Percentiles rank a stretch among this genome's conserved stretches.
These are phyloP conservation scores for Mucor circinelloides DNA, from an alignment of 371 early-diverging fungal genomes.

Conservation along the genomic window DNA sequence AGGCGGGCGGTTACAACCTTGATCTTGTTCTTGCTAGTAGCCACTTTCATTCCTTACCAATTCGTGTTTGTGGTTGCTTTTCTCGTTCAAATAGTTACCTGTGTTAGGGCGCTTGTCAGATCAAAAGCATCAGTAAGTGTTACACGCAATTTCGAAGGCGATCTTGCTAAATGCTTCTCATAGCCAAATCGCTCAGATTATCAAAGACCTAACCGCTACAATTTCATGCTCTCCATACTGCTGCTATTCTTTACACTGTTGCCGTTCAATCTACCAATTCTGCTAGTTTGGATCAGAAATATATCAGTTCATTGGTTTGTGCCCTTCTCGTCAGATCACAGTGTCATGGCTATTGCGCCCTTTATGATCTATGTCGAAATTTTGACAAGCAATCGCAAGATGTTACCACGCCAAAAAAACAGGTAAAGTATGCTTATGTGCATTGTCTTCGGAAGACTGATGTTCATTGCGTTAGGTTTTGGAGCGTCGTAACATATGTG, in stretches of 20 bases:
- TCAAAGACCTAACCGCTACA: conserved; percentile 53
- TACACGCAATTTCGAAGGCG: not conserved
- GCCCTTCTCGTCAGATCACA: conserved; percentile 64
- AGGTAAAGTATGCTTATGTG: conserved; percentile 35
- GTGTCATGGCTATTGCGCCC: conserved; percentile 58
- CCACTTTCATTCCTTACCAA: conserved; percentile 80
- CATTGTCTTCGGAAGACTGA: not conserved
- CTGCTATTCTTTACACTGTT: conserved; percentile 60
- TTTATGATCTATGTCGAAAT: conserved; percentile 60
- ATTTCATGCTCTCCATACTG: conserved; percentile 62
- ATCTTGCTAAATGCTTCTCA: not conserved
- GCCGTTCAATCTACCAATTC: conserved; percentile 60
- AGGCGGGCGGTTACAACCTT: conserved; percentile 60
- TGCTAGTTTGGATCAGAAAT: conserved; percentile 69
- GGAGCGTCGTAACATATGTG: conserved; percentile 33
- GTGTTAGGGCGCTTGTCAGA: conserved; percentile 56
- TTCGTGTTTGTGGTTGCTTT: conserved; percentile 81
- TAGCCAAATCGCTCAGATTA: conserved; percentile 15
- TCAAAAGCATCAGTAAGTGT: conserved; percentile 44
- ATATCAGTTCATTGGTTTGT: conserved; percentile 65
- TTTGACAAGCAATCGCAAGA: conserved; percentile 42
- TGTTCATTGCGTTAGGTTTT: conserved; percentile 20
- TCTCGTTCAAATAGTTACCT: conserved; percentile 71
- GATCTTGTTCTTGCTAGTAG: conserved; percentile 66
- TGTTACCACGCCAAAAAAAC: conserved; percentile 44